Evolutionary conservation across 2,329 filamentous ascomycete genomes (phyloP), one percentile per base, ranked within the genome.

Genomic region (Mycosphaerella sp.): DNA sequence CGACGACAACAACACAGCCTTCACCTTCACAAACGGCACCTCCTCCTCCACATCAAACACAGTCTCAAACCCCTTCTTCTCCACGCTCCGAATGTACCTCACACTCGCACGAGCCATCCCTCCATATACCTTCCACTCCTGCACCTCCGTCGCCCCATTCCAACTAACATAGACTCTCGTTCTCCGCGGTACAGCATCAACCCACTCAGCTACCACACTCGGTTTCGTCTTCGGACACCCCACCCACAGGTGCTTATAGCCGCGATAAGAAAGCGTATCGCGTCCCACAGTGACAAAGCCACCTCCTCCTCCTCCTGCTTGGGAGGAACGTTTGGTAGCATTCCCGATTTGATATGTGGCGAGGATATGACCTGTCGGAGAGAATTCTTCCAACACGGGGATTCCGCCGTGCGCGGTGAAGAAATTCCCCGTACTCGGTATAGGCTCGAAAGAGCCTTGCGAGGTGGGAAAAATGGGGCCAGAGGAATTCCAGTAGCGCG

Each of bases 81-180:
- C 42, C 37, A 57, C 58, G 8, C n/a, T 50, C 9, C 44, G 14
- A 2, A 60, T 55, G 17, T 41, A 21, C 12, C 35, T 41, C 30
- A 55, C 45, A n/a, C 28, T 50, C 35, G 52, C 45, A 10, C 30
- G 50, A 30, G 44, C 51, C n/a, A 50, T 52, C 4, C 58, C 56
- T 13, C 52, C 60, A 14, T 61, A 64, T 1, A 70, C 37, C 1
- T 69, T 64, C 78, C 78, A 75, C 1, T 52, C 57, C 5, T 57
- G 53, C 16, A 74, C 65, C 39, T 74, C 71, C 0, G 73, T 75
- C 0, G 71, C 72, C 1, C 73, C 73, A 49, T 75, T 75, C 73
- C 73, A 75, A 12, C 73, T 78, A 1, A 79, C 74, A 58, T 76
- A 80, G 1, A 70, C 56, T 4, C 66, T 64, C 12, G 49, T 51